Evolutionary conservation across 108 stramenopile genomes (phyloP), one percentile per base, ranked within the genome.

Genomic region (Cyclostephanos invisitatus): DNA sequence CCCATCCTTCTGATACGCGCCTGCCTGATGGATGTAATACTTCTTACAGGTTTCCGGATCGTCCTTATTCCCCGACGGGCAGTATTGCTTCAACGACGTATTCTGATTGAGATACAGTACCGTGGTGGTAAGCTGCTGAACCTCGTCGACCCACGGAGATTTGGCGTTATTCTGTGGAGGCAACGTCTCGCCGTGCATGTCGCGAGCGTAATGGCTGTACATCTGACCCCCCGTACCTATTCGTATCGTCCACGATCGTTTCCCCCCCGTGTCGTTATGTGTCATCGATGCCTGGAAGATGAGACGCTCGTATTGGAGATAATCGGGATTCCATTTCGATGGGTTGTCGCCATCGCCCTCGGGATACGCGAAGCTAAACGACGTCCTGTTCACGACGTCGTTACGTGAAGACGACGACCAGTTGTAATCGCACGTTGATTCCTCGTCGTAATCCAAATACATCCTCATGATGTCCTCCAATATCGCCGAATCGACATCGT

Each of bases 21-120:
- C 74, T 3, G 74, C 74, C 48, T 70, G 68, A 22, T 75, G 74
- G 50, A 71, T 29, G 69, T 71, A 75, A 21, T 75, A 63, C 9
- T 58, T 20, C 18, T 57, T 57, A 15, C 70, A 70, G 0, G 18
- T 1, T 14, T 42, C 47, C 7, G 42, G 47, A 20, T 57, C 27
- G 17, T 49, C 56, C 27, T 7, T 18, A 3, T 29, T 20, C 11
- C 17, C 56, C 17, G 25, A 44, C 15, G 64, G 44, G 17, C 49
- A 65, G 35, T 7, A 50, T 32, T 47, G 28, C 11, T 18, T 21
- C 1, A 18, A 5, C 14, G 47, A 18, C 36, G 40, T 20, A 54
- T 60, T 60, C 40, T 22, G 60, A 24, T 75, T 70, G 7, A 70
- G 35, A 1, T 62, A 8, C 7, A 22, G 20, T 11, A 75, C 68